Conservation (phyloP, 2,329 filamentous ascomycete species). For the Monilinia vaccinii-corymbosi region DNA sequence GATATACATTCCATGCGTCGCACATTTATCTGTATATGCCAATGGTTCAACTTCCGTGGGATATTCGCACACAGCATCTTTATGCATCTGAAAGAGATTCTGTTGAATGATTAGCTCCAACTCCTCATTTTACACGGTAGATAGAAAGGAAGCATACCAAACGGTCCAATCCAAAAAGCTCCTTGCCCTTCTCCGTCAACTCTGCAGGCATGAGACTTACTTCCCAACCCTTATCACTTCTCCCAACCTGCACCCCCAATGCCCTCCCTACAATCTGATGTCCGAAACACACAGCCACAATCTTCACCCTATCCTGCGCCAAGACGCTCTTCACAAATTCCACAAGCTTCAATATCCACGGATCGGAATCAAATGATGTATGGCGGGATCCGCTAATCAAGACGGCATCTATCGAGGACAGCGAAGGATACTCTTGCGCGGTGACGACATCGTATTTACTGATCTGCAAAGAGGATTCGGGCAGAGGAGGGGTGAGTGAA, state of each 20-base stretch:
- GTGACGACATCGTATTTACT: conserved; percentile 63
- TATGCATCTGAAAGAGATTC: conserved; percentile 79
- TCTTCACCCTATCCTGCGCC: conserved; percentile 50
- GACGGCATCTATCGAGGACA: conserved; percentile 71
- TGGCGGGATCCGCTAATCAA: conserved; percentile 69
- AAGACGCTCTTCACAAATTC: conserved; percentile 55
- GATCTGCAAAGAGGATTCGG: conserved; percentile 31
- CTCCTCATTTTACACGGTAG: background rate
- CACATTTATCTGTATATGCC: conserved; percentile 56
- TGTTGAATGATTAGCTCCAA: conserved; percentile 26
- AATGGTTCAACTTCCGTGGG: conserved; percentile 54
- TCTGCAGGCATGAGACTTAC: conserved; percentile 62
- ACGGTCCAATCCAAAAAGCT: conserved; percentile 59
- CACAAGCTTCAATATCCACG: conserved; percentile 70
- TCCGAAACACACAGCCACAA: conserved; percentile 81
- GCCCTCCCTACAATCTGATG: conserved; percentile 78
- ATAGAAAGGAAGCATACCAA: conserved; percentile 33
- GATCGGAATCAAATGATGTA: conserved; percentile 63
- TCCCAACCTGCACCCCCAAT: conserved; percentile 55
- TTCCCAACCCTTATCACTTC: conserved; percentile 69
- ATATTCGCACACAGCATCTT: conserved; percentile 60
- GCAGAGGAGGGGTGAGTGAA: conserved; percentile 34
- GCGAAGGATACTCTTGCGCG: conserved; percentile 58
- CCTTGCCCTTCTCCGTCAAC: conserved; percentile 59
- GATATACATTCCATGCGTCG: conserved; percentile 72